Conservation (phyloP, 257 asterid species). For the Solanum medicagineum region DNA sequence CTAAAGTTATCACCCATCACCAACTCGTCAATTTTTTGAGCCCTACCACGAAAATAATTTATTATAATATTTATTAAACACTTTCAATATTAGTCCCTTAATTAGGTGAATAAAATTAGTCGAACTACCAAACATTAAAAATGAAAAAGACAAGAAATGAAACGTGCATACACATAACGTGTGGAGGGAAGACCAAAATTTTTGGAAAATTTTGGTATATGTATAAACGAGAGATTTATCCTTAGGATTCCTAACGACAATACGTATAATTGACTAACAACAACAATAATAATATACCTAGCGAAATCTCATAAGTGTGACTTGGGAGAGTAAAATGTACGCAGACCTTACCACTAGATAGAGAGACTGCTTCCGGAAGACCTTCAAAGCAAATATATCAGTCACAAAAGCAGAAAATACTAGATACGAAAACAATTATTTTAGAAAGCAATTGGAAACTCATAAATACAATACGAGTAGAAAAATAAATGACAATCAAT, state of each 20-base stretch:
- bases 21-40: background rate
- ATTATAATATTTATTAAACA: background rate
- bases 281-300: no score
- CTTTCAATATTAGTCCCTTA: background rate
- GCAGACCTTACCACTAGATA: no score
- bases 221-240: no score
- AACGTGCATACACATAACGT: constrained; percentile 3
- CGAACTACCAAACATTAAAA: background rate
- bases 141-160: background rate
- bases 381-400: no score
- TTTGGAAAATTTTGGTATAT: background rate
- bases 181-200: background rate
- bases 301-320: no score
- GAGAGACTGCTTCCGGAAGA: no score
- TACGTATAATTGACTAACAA: background rate
- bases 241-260: background rate
- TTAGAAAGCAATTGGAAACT: no score
- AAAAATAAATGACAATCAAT: no score
- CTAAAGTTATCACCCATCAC: background rate
- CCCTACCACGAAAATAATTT: background rate
- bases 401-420: no score
- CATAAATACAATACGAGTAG: no score
- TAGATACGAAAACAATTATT: no score
- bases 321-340: no score
- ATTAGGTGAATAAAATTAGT: background rate